These are phyloP conservation scores for Evansstolkia leycettana DNA, from an alignment of 495 filamentous ascomycete genomes.

Conservation along the genomic window DNA sequence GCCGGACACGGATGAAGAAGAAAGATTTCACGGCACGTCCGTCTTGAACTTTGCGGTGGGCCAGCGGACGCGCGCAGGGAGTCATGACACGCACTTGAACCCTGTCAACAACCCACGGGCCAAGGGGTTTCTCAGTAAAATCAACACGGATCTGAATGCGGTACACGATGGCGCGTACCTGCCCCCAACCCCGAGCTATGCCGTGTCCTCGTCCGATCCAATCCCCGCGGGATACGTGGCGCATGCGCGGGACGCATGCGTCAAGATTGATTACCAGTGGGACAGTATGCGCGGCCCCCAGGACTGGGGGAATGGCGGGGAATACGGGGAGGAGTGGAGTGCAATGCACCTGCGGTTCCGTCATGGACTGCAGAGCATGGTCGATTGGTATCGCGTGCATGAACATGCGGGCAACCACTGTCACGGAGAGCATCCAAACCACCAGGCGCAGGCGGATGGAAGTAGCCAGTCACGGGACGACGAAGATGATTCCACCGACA, in stretches of 20 bases:
- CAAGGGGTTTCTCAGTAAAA: constrained; percentile 10
- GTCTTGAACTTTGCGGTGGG: constrained; percentile 1
- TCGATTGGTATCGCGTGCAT: constrained; percentile 68
- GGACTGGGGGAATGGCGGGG: constrained; percentile 76
- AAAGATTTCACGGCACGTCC: constrained; percentile 9
- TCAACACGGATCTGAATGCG: constrained; percentile 22
- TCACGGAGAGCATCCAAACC: constrained; percentile 9
- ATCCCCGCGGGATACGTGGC: constrained; percentile 83
- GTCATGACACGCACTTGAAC: constrained; percentile 14
- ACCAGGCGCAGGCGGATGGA: constrained; percentile 2
- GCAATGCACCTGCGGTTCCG: constrained; percentile 84
- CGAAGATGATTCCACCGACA: constrained; percentile 51
- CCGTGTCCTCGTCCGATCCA: constrained; percentile 61
- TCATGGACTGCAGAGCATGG: constrained; percentile 58
- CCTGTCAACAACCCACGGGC: constrained; percentile 6
- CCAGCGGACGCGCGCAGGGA: constrained; percentile 22
- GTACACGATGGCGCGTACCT: constrained; percentile 40
- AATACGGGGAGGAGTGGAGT: constrained; percentile 89
- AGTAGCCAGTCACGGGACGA: too few relatives aligned
- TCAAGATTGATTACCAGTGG: constrained; percentile 85
- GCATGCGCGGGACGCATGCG: constrained; percentile 84
- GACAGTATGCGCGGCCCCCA: constrained; percentile 70
- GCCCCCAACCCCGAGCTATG: constrained; percentile 69
- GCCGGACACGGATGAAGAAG: constrained; percentile 15
- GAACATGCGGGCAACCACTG: constrained; percentile 9